Evolutionary conservation across 116 monocot species (phyloP).

Genomic region (Phalaenopsis hybrid): DNA sequence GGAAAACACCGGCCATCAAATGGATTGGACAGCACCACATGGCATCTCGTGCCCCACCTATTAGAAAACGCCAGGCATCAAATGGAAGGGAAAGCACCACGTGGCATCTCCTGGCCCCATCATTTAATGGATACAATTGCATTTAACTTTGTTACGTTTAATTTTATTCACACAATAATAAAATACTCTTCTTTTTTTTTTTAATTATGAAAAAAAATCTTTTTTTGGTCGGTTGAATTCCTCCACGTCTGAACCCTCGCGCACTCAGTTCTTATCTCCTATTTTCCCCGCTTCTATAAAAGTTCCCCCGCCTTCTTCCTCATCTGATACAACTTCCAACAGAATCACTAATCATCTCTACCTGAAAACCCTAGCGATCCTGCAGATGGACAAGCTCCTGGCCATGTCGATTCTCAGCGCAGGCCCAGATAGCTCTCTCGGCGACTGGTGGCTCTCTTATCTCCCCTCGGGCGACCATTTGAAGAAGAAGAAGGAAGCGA

Average conservation of each 20-base stretch:
- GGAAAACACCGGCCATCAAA: too few species aligned
- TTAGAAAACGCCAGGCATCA: too few species aligned
- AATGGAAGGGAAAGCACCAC: background rate
- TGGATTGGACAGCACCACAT: too few species aligned
- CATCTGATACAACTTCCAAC: background rate
- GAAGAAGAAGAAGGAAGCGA: background rate
- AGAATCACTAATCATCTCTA: background rate
- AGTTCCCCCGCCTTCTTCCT: background rate
- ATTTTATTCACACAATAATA: too few species aligned
- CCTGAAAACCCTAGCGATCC: background rate
- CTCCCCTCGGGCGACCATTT: background rate
- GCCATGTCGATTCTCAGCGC: conserved; percentile 12
- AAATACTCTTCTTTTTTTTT: too few species aligned
- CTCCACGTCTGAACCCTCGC: background rate
- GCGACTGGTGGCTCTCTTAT: background rate
- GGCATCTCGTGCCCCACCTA: too few species aligned
- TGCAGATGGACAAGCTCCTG: conserved; percentile 6
- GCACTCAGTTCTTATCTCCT: background rate
- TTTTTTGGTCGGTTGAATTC: background rate
- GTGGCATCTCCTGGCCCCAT: background rate
- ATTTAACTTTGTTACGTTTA: too few species aligned
- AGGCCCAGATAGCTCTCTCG: background rate
- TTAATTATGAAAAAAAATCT: too few species aligned
- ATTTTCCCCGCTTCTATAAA: background rate
- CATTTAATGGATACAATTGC: too few species aligned